Evolutionary conservation across 495 filamentous ascomycete species (phyloP).

Genomic region (Penicillium longicatenatum): DNA sequence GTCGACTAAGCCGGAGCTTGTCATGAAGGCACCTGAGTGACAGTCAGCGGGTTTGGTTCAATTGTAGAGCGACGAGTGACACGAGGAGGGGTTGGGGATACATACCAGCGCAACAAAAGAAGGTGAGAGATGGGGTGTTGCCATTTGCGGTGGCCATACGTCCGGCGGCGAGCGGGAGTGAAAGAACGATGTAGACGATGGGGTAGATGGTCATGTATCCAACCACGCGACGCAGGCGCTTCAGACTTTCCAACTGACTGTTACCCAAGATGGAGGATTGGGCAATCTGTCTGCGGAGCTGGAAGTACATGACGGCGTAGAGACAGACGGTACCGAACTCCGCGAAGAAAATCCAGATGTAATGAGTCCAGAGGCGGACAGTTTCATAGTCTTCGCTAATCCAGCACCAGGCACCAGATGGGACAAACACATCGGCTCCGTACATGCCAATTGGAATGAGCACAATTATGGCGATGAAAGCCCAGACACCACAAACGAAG

Average conservation of each 20-base stretch:
- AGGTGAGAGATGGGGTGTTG: conserved; percentile 51
- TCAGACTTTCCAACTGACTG: conserved; percentile 40
- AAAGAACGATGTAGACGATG: conserved; percentile 70
- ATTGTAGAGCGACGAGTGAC: too few species aligned
- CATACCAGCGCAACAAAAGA: conserved; percentile 64
- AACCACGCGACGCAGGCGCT: conserved; percentile 52
- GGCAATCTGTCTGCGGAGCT: conserved; percentile 51
- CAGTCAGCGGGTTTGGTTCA: conserved; percentile 1
- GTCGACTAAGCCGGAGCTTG: conserved; percentile 74
- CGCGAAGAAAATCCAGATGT: conserved; percentile 76
- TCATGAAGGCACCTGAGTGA: conserved; percentile 59
- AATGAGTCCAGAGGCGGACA: conserved; percentile 71
- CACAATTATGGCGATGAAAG: conserved; percentile 59
- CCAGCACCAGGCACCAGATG: conserved; percentile 74
- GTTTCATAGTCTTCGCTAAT: conserved; percentile 60
- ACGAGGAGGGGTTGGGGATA: neutral
- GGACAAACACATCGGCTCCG: conserved; percentile 60
- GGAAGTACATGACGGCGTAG: conserved; percentile 66
- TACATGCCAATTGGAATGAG: conserved; percentile 55
- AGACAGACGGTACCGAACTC: conserved; percentile 64
- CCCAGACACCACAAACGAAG: conserved; percentile 56
- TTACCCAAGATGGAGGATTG: conserved; percentile 42
- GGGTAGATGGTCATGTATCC: conserved; percentile 77
- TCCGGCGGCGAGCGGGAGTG: conserved; percentile 68
- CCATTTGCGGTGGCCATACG: conserved; percentile 67